These are phyloP conservation scores for Trichoderma brevicompactum DNA, from an alignment of 2,329 filamentous ascomycete species.

Conservation along the genomic window DNA sequence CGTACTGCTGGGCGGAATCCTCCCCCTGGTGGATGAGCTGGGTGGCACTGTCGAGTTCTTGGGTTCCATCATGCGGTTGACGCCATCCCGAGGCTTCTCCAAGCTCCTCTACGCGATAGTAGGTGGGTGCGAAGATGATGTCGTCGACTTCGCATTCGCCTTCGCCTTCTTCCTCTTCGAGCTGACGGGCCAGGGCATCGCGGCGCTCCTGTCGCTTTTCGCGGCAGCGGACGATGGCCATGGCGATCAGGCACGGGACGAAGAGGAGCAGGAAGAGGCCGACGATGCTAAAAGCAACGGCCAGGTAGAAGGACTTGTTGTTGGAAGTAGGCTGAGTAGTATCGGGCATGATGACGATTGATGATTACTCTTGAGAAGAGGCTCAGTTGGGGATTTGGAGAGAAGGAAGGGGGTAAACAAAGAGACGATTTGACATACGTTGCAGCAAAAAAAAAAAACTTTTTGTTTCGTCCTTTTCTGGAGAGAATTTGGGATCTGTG, in stretches of 20 bases:
- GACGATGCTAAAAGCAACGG: neutral
- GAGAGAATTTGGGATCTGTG: neutral
- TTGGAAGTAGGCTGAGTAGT: neutral
- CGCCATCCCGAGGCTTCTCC: constrained; percentile 14
- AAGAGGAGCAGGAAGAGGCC: constrained; percentile 13
- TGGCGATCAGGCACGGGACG: constrained; percentile 17
- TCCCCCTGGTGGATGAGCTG: neutral
- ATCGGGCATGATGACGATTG: constrained; percentile 1
- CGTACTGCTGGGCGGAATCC: neutral
- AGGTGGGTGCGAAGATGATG: neutral
- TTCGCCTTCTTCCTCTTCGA: neutral
- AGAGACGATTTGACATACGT: constrained; percentile 1
- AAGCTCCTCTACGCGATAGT: neutral
- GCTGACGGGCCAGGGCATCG: neutral
- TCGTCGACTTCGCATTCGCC: neutral
- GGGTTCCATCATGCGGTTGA: neutral
- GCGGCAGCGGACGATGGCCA: constrained; percentile 11
- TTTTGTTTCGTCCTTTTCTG: neutral
- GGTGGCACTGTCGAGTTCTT: neutral
- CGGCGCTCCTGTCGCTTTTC: constrained; percentile 21
- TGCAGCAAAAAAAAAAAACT: neutral
- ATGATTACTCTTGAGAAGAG: neutral
- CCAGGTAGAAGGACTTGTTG: neutral
- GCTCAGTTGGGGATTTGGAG: neutral
- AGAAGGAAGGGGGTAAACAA: neutral